phyloP scores from a whole-genome alignment of 2,329 filamentous ascomycete species.

The Cladorrhinum sp. region DNA sequence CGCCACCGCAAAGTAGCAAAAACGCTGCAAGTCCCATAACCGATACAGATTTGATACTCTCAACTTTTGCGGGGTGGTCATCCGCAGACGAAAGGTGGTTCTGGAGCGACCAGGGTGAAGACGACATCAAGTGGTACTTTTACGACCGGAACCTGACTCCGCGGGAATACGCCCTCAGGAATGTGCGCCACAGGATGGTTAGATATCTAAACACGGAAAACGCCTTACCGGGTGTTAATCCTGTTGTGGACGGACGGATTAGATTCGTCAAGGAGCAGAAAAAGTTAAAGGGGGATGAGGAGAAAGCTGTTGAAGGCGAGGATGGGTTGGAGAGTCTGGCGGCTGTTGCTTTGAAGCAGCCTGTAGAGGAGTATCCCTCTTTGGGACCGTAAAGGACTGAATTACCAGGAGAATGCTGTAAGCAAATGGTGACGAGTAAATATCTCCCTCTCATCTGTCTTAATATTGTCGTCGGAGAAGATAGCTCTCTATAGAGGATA shows the following conservation, averaged over 20 bases:
- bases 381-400: too few species aligned
- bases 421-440: neutral
- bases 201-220: neutral
- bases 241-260: neutral
- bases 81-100: neutral
- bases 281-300: neutral
- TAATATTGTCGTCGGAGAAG: too few species aligned
- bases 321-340: neutral
- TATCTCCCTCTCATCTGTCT: neutral
- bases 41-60: conserved; percentile 1
- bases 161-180: neutral
- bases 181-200: neutral
- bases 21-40: too few species aligned
- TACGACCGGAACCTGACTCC: neutral
- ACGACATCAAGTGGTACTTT: neutral
- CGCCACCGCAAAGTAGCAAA: too few species aligned
- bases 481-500: neutral
- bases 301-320: neutral
- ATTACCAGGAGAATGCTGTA: too few species aligned
- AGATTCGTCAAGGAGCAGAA: neutral
- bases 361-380: neutral
- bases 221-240: neutral
- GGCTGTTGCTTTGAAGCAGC: neutral
- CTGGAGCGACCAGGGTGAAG: neutral
- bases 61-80: neutral